Evolutionary conservation across 495 filamentous ascomycete species (phyloP).

Genomic region (Copromyces sp.): DNA sequence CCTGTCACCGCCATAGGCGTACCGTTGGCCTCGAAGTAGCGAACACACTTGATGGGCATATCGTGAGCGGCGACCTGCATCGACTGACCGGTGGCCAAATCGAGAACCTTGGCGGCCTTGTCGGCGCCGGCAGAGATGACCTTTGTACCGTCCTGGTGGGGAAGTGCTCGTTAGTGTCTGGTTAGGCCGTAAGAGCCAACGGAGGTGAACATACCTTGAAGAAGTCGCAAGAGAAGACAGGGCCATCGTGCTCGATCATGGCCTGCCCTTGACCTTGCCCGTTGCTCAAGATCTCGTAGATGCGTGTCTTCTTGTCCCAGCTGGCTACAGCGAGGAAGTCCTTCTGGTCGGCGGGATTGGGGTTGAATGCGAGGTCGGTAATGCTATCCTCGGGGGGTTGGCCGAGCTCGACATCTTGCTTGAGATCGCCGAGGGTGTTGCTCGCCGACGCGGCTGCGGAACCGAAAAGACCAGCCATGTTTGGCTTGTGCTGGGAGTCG

Average conservation of each 20-base stretch:
- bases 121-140: constrained; percentile 77
- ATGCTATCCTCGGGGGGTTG: constrained; percentile 78
- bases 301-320: constrained; percentile 87
- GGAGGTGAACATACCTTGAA: constrained; percentile 51
- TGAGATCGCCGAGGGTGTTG: constrained; percentile 80
- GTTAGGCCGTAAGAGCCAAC: neutral
- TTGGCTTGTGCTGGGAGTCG: neutral
- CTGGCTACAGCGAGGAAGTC: constrained; percentile 76
- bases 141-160: constrained; percentile 48
- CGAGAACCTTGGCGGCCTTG: constrained; percentile 70
- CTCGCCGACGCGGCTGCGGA: constrained; percentile 36
- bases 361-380: constrained; percentile 69
- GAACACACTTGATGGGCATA: constrained; percentile 64
- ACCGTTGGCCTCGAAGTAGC: constrained; percentile 56
- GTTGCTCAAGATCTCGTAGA: constrained; percentile 70
- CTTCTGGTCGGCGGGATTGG: constrained; percentile 36
- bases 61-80: constrained; percentile 67
- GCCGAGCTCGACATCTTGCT: constrained; percentile 70
- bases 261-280: constrained; percentile 64
- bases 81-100: constrained; percentile 48
- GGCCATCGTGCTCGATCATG: constrained; percentile 60
- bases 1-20: constrained; percentile 71
- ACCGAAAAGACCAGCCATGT: constrained; percentile 64
- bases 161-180: neutral
- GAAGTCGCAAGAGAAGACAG: constrained; percentile 69